A percentile compares a stretch with the other conserved stretches of the same genome.
Conservation (phyloP, 2,329 filamentous ascomycete genomes). For the Aspergillus sp. region DNA sequence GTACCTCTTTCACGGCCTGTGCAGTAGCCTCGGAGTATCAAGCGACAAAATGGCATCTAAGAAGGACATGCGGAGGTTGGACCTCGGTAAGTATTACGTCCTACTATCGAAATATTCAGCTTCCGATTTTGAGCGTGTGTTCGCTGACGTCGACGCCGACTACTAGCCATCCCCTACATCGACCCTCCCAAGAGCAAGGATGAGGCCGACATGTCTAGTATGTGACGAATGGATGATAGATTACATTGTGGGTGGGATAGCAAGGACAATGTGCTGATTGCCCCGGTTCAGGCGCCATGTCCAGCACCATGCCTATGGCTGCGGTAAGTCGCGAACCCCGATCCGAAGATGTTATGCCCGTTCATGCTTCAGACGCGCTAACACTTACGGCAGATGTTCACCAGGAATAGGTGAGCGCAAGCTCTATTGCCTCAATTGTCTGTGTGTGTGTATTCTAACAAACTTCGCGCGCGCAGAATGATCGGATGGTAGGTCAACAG, state of each 20-base stretch:
- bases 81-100: slow-evolving; percentile 62
- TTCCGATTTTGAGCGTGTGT: neutral
- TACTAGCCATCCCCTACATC: slow-evolving; percentile 81
- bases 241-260: neutral
- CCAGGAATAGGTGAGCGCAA: slow-evolving; percentile 71
- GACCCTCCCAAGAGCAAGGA: slow-evolving; percentile 68
- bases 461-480: slow-evolving; percentile 49
- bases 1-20: slow-evolving; percentile 7
- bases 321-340: slow-evolving; percentile 56
- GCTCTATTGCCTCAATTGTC: neutral
- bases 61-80: slow-evolving; percentile 74
- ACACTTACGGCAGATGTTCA: slow-evolving; percentile 69
- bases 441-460: slow-evolving; percentile 13
- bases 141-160: slow-evolving; percentile 17
- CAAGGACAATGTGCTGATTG: slow-evolving; percentile 19
- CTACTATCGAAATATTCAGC: no score
- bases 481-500: slow-evolving; percentile 58
- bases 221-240: slow-evolving; percentile 24
- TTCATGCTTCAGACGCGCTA: slow-evolving; percentile 16
- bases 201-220: slow-evolving; percentile 70
- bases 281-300: slow-evolving; percentile 55
- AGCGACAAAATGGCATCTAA: slow-evolving; percentile 61
- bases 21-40: slow-evolving; percentile 8
- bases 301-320: slow-evolving; percentile 88
- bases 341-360: neutral